Conservation (phyloP, 2,329 filamentous ascomycete genomes). For the Colletotrichum sansevieriae region DNA sequence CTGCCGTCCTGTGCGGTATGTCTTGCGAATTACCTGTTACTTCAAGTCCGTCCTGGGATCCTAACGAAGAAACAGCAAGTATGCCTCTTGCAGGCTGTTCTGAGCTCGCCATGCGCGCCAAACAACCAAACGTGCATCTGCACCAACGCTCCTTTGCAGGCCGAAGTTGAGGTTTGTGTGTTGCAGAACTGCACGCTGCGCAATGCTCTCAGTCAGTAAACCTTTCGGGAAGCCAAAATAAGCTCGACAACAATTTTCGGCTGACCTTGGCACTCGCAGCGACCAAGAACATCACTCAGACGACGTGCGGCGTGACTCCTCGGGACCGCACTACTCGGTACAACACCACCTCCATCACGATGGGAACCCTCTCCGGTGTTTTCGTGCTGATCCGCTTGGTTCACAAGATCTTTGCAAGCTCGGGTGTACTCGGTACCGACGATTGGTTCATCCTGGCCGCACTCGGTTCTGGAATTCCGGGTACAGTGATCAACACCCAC, state of each 20-base stretch:
- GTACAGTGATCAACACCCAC: slow-evolving; percentile 49
- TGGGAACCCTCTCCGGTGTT: slow-evolving; percentile 52
- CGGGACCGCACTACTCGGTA: slow-evolving; percentile 51
- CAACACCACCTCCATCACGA: slow-evolving; percentile 49
- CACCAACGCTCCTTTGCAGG: slow-evolving; percentile 46
- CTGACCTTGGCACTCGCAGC: slow-evolving; percentile 27
- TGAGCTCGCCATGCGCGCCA: slow-evolving; percentile 46
- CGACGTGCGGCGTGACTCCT: slow-evolving; percentile 46
- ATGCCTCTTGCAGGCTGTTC: slow-evolving; percentile 46
- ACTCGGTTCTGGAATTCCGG: slow-evolving; percentile 47
- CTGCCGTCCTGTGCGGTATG: slow-evolving; percentile 52
- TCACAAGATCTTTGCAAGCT: slow-evolving; percentile 52
- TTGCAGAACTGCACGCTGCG: slow-evolving; percentile 47
- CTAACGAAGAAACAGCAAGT: slow-evolving; percentile 41
- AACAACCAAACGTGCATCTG: slow-evolving; percentile 51
- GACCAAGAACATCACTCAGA: slow-evolving; percentile 44
- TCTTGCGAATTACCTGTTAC: neutral
- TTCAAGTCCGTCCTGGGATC: neutral
- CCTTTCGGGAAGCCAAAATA: neutral
- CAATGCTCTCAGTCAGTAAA: slow-evolving; percentile 49
- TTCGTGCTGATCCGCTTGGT: slow-evolving; percentile 59
- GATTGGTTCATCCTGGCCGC: slow-evolving; percentile 53
- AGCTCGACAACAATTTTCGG: neutral
- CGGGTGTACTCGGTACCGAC: slow-evolving; percentile 53
- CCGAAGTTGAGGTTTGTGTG: slow-evolving; percentile 48